Base-by-base conservation (phyloP, 1,139 yeast genomes). In the Suhomyces wounanorum region DNA sequence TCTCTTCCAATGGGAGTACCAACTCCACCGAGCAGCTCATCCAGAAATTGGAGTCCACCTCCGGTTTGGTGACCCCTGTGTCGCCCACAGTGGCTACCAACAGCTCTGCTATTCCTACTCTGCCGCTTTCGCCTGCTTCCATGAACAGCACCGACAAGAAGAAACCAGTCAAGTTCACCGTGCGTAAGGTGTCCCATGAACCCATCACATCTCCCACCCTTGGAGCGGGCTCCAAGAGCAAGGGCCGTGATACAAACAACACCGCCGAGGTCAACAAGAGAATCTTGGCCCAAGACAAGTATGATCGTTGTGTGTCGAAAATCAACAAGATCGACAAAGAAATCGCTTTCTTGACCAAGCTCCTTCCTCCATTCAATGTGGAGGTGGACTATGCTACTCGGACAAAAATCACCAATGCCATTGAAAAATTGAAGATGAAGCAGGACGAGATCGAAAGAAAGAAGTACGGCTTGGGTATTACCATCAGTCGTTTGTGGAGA, bases 311-410 rank as follows among this genome's bases (percentile, higher is more conserved):
- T 52, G 67, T 60, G 21, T 58, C 58, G 31, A 63, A 72, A 40
- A 70, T 75, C 23, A 60, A 50, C 28, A 77, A 77, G 53, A 76
- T 77, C 48, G 66, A 73, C 31, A 75, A 76, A 59, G 81, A 77
- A 52, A 69, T 77, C 36, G 62, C 61, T 18, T 77, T 75, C 52
- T 68, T 77, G 54, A 58, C 66, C 30, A 72, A 69, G 47, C 65
- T 77, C 40, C 69, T 77, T 43, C 81, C 81, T 3, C 81, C 81
- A 1, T 73, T 67, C 56, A 76, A 75, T 53, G 78, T 75, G 40
- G 80, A 77, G 52, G 65, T 76, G 26, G 81, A 77, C 56, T 77
- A 74, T 52, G 66, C 69, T 13, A 76, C 81, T 5, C 60, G 81
- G 45, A 66, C 64, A 33, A 77, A 77, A 59, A 76, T 77, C 39